Base-by-base conservation (phyloP, 225 moss, liverwort and hornwort species). In the Pseudisothecium myosuroides region DNA sequence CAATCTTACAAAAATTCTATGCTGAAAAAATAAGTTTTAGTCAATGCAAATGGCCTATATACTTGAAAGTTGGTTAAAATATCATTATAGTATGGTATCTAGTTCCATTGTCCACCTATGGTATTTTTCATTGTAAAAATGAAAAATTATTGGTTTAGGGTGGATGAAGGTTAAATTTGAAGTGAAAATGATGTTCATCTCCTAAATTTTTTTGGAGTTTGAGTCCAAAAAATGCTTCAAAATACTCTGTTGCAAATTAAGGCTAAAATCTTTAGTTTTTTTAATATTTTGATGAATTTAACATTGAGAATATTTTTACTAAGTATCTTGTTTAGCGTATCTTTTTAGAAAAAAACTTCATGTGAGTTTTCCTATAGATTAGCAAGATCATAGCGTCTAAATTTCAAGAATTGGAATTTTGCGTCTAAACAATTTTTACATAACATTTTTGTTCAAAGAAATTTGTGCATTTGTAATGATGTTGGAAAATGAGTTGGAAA, bases 251-350 rank as follows among this genome's bases (percentile, higher is more conserved):
- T 0, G 5, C 2, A 4, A 23, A 24, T 7, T 14, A 24, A 5
- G 8, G 14, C 2, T n/a, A 68, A 23, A 69, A 8, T 8, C 24
- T 24, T 69, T 5, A 5, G 13, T 39, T 39, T 39, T 23, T 23
- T 9, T 1, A 13, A 14, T 24, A 5, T 14, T 69, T 69, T 23
- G 4, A 39, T 69, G 13, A 24, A 39, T 39, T 14, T 24, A 39
- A 39, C 0, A 14, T 13, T 23, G n/a, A 39, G 2, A 8, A 69
- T 2, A 0, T 39, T 69, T 23, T 0, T n/a, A 4, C 14, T n/a
- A n/a, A 39, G 13, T 68, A 12, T 14, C 37, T 39, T 69, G 24
- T 4, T 39, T 14, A 39, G 2, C 24, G 7, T 69, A 37, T 39
- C 13, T 13, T n/a, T 7, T 39, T 5, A 45, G 1, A 17, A 28